Evolutionary conservation across 2,329 filamentous ascomycete genomes (phyloP).

Genomic region (Furcasterigmium furcatum): DNA sequence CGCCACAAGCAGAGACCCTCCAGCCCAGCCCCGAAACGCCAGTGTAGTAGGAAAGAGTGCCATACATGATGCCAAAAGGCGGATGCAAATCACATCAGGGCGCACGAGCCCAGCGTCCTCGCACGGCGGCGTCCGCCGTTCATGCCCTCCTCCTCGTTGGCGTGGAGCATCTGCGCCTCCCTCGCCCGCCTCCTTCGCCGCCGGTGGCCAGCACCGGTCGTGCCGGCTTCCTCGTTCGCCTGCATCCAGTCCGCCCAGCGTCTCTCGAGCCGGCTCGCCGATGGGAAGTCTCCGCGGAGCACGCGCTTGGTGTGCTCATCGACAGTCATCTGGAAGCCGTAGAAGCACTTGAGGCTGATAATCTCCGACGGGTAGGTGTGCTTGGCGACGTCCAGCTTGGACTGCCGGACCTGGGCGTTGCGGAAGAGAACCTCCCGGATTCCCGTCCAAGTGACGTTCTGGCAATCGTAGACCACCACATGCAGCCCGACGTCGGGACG

Average conservation of each 20-base stretch:
- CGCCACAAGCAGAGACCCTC: too few species aligned
- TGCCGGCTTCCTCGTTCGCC: constrained; percentile 78
- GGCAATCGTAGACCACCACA: constrained; percentile 86
- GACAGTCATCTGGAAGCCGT: constrained; percentile 91
- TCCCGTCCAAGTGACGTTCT: constrained; percentile 89
- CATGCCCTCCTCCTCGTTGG: constrained; percentile 72
- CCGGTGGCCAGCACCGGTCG: constrained; percentile 61
- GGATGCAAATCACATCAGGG: constrained; percentile 50
- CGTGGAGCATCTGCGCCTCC: constrained; percentile 77
- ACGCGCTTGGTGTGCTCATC: constrained; percentile 91
- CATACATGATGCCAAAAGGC: too few species aligned
- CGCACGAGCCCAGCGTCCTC: constrained; percentile 59
- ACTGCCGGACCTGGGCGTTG: constrained; percentile 70
- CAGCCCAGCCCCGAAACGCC: neutral
- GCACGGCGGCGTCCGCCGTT: constrained; percentile 56
- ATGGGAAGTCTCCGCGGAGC: constrained; percentile 68
- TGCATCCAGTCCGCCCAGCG: constrained; percentile 97
- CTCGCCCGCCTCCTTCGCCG: constrained; percentile 73
- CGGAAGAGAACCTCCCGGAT: constrained; percentile 81
- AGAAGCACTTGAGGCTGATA: constrained; percentile 88
- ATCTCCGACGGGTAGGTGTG: constrained; percentile 70
- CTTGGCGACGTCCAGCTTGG: constrained; percentile 29
- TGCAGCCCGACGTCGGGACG: constrained; percentile 62
- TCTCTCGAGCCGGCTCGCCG: constrained; percentile 76
- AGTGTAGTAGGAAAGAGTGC: neutral